A percentile compares a stretch with the other conserved stretches of the same genome.
phyloP scores from a whole-genome alignment of 805 yeast genomes.

The Scheffersomyces lignosus region DNA sequence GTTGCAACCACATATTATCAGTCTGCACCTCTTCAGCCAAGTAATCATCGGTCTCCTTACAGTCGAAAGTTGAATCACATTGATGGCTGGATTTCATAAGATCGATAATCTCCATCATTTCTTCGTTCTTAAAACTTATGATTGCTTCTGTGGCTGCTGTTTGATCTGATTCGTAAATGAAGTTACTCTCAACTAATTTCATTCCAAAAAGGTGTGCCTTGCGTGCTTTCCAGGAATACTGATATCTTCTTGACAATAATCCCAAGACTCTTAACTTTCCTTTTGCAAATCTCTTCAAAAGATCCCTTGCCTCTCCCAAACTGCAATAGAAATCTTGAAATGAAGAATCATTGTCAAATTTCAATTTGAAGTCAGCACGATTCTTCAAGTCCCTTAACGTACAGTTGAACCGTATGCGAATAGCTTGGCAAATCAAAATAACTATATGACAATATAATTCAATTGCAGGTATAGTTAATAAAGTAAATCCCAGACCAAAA shows the following conservation, averaged over 20 bases:
- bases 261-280: conserved; percentile 1
- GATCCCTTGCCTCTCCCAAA: background rate
- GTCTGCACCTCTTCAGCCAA: conserved; percentile 6
- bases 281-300: background rate
- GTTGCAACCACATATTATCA: conserved; percentile 14
- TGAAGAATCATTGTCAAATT: background rate
- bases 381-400: background rate
- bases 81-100: background rate
- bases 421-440: conserved; percentile 3
- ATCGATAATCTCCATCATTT: background rate
- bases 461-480: background rate
- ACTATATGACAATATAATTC: conserved; percentile 4
- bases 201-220: conserved; percentile 6
- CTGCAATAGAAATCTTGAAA: background rate
- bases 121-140: background rate
- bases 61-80: background rate
- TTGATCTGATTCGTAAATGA: background rate
- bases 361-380: background rate
- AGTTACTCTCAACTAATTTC: background rate
- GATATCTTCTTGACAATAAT: conserved; percentile 3
- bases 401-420: conserved; percentile 5
- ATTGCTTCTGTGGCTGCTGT: background rate
- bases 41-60: conserved; percentile 4
- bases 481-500: background rate
- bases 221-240: conserved; percentile 9